These are phyloP conservation scores for Termitomyces sp. DNA, from an alignment of 768 basidiomycete genomes.

Conservation along the genomic window DNA sequence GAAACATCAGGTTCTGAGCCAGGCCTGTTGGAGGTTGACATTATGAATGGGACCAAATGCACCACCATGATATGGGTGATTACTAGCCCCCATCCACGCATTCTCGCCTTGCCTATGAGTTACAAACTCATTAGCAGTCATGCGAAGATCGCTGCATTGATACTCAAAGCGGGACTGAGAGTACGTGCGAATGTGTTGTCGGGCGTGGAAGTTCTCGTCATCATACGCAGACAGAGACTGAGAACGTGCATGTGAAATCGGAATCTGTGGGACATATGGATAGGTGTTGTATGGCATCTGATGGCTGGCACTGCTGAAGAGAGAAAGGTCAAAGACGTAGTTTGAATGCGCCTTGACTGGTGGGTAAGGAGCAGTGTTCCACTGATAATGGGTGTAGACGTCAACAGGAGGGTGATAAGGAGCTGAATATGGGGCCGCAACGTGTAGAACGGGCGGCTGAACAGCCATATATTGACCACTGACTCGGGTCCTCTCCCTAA, in stretches of 20 bases:
- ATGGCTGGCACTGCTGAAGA: constrained; percentile 23
- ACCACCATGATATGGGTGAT: constrained; percentile 35
- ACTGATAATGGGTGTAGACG: constrained; percentile 29
- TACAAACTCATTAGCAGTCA: constrained; percentile 36
- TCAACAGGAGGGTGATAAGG: constrained; percentile 29
- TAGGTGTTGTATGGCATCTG: constrained; percentile 30
- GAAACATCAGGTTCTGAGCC: constrained; percentile 40
- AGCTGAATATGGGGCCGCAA: constrained; percentile 30
- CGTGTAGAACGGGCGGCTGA: constrained; percentile 39
- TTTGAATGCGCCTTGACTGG: constrained; percentile 32
- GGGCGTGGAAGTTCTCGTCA: constrained; percentile 39
- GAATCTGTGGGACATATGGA: constrained; percentile 28
- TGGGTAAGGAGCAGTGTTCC: constrained; percentile 30
- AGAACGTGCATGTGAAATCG: constrained; percentile 46
- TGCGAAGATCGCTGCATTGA: constrained; percentile 38
- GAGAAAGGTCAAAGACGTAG: constrained; percentile 32
- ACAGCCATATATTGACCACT: constrained; percentile 62
- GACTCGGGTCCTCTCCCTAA: constrained; percentile 43
- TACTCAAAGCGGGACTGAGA: constrained; percentile 56
- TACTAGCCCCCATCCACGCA: constrained; percentile 37
- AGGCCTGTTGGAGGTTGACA: constrained; percentile 41
- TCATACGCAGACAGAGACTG: constrained; percentile 52
- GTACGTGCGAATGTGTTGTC: constrained; percentile 52
- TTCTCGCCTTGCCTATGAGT: constrained; percentile 29
- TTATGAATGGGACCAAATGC: constrained; percentile 36